Conservation (phyloP, 2,329 filamentous ascomycete genomes). For the Pseudogymnoascus sp. region DNA sequence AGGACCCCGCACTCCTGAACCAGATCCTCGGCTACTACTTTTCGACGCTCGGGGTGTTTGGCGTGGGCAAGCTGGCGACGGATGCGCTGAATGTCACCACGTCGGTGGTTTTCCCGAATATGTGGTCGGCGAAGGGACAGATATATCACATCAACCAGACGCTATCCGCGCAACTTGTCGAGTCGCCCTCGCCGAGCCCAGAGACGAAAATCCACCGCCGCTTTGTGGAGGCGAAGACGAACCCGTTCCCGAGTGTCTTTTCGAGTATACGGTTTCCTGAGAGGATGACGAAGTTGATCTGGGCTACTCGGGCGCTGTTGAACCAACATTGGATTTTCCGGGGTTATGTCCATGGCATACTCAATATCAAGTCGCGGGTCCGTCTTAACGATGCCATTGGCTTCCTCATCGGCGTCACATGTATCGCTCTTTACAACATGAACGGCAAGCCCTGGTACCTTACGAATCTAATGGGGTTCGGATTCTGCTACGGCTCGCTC, state of each 20-base stretch:
- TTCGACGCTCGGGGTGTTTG: conserved; percentile 67
- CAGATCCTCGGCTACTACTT: conserved; percentile 79
- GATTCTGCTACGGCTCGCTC: conserved; percentile 75
- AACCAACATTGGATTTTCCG: conserved; percentile 41
- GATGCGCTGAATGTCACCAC: conserved; percentile 58
- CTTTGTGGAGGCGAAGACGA: conserved; percentile 24
- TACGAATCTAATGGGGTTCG: conserved; percentile 79
- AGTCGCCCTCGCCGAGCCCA: conserved; percentile 9
- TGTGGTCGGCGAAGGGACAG: conserved; percentile 47
- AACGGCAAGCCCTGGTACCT: conserved; percentile 36
- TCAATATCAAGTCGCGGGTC: conserved; percentile 20
- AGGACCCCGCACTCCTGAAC: conserved; percentile 74
- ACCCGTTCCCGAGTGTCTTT: conserved; percentile 34
- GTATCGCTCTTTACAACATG: conserved; percentile 25
- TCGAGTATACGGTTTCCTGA: conserved; percentile 28
- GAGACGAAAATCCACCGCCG: conserved; percentile 14
- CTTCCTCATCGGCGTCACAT: conserved; percentile 21
- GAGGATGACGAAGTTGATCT: conserved; percentile 30
- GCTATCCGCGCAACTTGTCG: conserved; percentile 28
- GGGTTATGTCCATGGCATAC: conserved; percentile 22
- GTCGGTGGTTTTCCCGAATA: conserved; percentile 63
- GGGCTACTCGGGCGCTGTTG: conserved; percentile 44
- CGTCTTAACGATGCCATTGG: conserved; percentile 25
- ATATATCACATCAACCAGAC: conserved; percentile 40
- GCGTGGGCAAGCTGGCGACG: conserved; percentile 63